Evolutionary conservation across 2,329 filamentous ascomycete species (phyloP), one percentile per base, ranked within the genome.

Genomic region (Cyphellophora europaea): DNA sequence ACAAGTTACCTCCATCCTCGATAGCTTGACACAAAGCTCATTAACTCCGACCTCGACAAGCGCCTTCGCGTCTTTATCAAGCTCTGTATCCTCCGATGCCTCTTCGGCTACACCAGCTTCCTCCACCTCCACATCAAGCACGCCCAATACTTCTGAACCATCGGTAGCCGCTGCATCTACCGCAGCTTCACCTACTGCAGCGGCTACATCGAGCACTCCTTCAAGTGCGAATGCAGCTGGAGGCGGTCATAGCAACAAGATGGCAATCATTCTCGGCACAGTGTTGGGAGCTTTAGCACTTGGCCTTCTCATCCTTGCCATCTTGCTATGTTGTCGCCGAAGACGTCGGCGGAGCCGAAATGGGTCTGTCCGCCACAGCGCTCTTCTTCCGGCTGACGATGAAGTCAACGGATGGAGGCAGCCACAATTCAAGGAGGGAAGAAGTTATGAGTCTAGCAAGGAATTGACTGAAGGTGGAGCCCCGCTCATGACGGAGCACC

Each of bases 401-500:
- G 47, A 48, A 33, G 33, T 48, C n/a, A 40, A 49, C 5, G 35
- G 36, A 19, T 49, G 47, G 47, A 42, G 45, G 35, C 21, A 36
- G 13, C 34, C 27, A 21, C 30, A 33, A 21, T 32, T 6, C 27
- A n/a, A n/a, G n/a, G n/a, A n/a, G n/a, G n/a, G n/a, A n/a, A n/a
- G n/a, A n/a, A n/a, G n/a, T n/a, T n/a, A n/a, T n/a, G n/a, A n/a
- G n/a, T n/a, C n/a, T n/a, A 21, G 19, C 42, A 33, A 30, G 30
- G 11, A 6, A 10, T 13, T 18, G 27, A 15, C 14, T 23, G 12
- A 21, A 6, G 36, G 32, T 18, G 23, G 19, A 11, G 40, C 45
- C 12, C 45, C 45, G 28, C 29, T 38, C 8, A 48, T 49, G 45
- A 32, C 43, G 5, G 37, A 49, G 16, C 43, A 44, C 36, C 35